Evolutionary conservation across 2,329 filamentous ascomycete species (phyloP), one percentile per base, ranked within the genome.

Genomic region (Chaetomium globosum): DNA sequence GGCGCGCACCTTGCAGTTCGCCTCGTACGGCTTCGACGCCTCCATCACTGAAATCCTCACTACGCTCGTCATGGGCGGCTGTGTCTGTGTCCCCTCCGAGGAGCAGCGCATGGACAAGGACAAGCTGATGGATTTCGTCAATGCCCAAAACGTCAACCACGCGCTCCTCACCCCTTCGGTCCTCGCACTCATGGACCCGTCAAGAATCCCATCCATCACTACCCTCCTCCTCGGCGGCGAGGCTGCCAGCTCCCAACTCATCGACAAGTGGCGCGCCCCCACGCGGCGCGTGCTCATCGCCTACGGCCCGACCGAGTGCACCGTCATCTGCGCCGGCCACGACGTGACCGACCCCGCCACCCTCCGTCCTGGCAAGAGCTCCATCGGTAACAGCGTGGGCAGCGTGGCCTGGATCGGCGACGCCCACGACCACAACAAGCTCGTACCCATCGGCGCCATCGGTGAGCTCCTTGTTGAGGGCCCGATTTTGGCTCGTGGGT

Each of bases 101-200:
- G 56, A 39, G 9, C 55, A 59, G 7, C 63, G 67, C 2, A 58
- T 67, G 52, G 49, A 67, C 43, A 69, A 77, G 58, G 77, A 77
- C 53, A 73, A 77, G 63, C 68, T 80, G 4, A 67, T 71, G 19
- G 72, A 70, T 21, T 74, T 72, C 4, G 65, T 71, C 51, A 61
- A 62, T 16, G 57, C 57, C 2, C 63, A 67, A 48, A 53, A 67
- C 4, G 67, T 70, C 64, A 73, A 74, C 62, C 67, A 63, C 48
- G 66, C 63, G 8, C 58, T 68, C 4, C 53, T 73, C 4, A 74
- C 73, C 3, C 71, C 73, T 1, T 70, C 72, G 0, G 66, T 74
- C 16, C 65, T 68, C 10, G 49, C 62, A n/a, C 60, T 73, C 12
- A 60, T 74, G 49, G 55, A 65, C 2, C 70, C 70, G 6, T 55